phyloP scores from a whole-genome alignment of 2,329 filamentous ascomycete species.

The Penicillium hesseltinei region DNA sequence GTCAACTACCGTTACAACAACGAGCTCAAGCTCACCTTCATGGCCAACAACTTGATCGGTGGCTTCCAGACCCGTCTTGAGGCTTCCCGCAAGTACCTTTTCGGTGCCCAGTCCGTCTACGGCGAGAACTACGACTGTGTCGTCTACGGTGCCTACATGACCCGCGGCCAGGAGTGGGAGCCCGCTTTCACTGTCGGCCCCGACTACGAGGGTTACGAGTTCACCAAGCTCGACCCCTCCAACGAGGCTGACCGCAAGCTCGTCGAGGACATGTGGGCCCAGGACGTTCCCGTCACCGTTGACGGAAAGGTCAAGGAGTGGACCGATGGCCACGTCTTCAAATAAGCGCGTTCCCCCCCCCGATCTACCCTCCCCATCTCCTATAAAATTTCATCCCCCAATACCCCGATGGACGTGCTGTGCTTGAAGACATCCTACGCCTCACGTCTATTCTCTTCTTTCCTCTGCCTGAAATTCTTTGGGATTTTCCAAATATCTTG shows the following conservation, averaged over 20 bases:
- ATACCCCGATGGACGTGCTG: slow-evolving; percentile 21
- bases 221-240: slow-evolving; percentile 90
- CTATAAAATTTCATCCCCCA: slow-evolving; percentile 16
- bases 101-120: slow-evolving; percentile 86
- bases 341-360: slow-evolving; percentile 61
- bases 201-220: slow-evolving; percentile 94
- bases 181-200: slow-evolving; percentile 94
- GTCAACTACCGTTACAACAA: slow-evolving; percentile 99
- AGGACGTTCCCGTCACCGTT: slow-evolving; percentile 79
- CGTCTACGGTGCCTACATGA: slow-evolving; percentile 88
- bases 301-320: slow-evolving; percentile 86
- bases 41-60: slow-evolving; percentile 97
- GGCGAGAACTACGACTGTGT: slow-evolving; percentile 84
- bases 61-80: slow-evolving; percentile 98
- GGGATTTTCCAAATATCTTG: slow-evolving; percentile 18
- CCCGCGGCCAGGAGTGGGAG: slow-evolving; percentile 76
- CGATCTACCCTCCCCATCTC: slow-evolving; percentile 1
- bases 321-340: slow-evolving; percentile 97
- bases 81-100: slow-evolving; percentile 96
- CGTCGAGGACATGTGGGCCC: slow-evolving; percentile 83
- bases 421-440: slow-evolving; percentile 5
- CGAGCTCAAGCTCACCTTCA: slow-evolving; percentile 95
- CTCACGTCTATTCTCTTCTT: slow-evolving; percentile 10
- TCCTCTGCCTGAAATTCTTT: slow-evolving; percentile 6
- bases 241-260: slow-evolving; percentile 82